Base-by-base conservation (phyloP, 2,329 filamentous ascomycete genomes). In the Ambrosiella cleistominuta region DNA sequence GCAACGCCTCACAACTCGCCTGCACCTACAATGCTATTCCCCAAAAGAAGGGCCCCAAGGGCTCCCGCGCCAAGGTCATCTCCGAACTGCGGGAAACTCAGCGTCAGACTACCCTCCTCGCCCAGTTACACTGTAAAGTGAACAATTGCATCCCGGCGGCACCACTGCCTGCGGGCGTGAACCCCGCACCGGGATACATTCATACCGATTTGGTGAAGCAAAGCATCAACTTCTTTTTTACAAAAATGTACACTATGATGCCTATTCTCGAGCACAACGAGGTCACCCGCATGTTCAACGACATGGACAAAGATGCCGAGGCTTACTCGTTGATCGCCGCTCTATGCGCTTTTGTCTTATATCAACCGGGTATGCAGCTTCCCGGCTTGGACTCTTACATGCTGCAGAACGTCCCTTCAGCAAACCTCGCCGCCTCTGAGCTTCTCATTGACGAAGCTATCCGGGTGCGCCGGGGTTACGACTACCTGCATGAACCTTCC, bases 1-100 rank as follows among this genome's bases (percentile, higher is more conserved):
- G 84, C 69, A 74, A 75, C 11, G 78, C 82, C 7, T 81, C 83
- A 6, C 76, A 81, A 65, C 73, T 87, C 15, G 74, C 76, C 11
- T 88, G 84, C 73, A 86, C 83, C 37, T 88, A 86, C 74, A 82
- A 85, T 70, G 81, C 82, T 39, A 80, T 86, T 40, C 83, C 83
- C 1, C 83, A 85, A 70, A 87, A 86, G 71, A 87, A 87, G 68
- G 84, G 84, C 1, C 84, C 83, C 49, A 86, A 86, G 69, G 83
- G 84, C 63, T 85, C 81, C 38, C 74, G 83, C 61, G 85, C 85
- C 55, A 88, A 86, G 68, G 82, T 88, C 60, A 85, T 88, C 68
- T 86, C 82, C 65, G 83, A 87, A 66, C 68, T 88, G 61, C 78
- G 84, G 63, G 81, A 83, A 65, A 83, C 75, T 0, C 83, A 87